A percentile compares a stretch with the other conserved stretches of the same genome.
phyloP scores from a whole-genome alignment of 1,284 basidiomycete species.

The Ganoderma sp. region DNA sequence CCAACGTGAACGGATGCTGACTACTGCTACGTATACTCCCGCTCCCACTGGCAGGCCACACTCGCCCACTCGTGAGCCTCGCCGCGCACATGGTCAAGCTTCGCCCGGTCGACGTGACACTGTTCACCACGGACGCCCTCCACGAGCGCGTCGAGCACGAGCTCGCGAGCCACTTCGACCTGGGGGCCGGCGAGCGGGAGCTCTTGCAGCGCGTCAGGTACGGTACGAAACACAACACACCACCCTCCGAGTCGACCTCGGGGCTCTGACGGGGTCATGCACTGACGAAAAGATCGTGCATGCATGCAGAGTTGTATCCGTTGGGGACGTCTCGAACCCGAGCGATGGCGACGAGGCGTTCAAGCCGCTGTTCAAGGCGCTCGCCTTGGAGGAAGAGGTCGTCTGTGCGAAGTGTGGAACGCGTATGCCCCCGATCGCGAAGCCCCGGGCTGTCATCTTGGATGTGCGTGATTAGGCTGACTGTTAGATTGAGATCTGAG shows the following conservation, averaged over 20 bases:
- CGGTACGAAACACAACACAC: neutral
- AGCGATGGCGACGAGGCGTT: neutral
- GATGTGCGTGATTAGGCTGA: neutral
- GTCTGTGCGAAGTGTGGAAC: neutral
- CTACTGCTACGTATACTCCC: too few relatives aligned
- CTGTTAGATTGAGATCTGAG: too few relatives aligned
- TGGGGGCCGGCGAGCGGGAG: neutral
- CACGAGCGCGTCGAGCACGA: neutral
- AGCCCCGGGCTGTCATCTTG: neutral
- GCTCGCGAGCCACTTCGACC: neutral
- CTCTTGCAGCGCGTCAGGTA: neutral
- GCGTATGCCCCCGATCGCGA: constrained; percentile 5
- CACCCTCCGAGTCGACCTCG: neutral
- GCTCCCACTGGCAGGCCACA: neutral
- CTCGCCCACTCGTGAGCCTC: neutral
- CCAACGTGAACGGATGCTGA: neutral
- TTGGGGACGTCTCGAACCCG: neutral
- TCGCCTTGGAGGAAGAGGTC: constrained; percentile 4
- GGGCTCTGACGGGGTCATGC: neutral
- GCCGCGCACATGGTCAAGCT: neutral
- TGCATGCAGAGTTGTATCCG: constrained; percentile 21
- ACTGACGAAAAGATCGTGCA: neutral
- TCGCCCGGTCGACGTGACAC: neutral
- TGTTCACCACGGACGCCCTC: neutral
- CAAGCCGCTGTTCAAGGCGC: neutral